These are phyloP conservation scores for Saccharata proteae DNA, from an alignment of 2,329 filamentous ascomycete species.

Conservation along the genomic window DNA sequence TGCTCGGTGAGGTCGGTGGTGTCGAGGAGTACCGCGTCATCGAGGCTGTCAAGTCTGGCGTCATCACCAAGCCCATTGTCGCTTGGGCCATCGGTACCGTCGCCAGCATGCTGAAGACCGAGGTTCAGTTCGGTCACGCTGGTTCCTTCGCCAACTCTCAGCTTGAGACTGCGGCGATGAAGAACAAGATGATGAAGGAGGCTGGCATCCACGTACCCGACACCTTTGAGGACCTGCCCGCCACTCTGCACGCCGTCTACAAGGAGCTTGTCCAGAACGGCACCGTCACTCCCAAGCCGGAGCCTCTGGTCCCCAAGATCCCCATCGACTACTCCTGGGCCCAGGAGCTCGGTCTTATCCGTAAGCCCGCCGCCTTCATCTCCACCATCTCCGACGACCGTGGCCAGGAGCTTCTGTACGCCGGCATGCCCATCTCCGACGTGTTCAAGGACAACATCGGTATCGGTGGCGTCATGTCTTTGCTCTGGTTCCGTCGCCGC, in stretches of 20 bases:
- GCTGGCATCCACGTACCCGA: constrained; percentile 90
- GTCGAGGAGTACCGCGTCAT: constrained; percentile 99
- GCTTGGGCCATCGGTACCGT: constrained; percentile 99
- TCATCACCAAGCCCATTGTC: constrained; percentile 96
- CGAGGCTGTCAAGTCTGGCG: constrained; percentile 86
- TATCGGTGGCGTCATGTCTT: constrained; percentile 98
- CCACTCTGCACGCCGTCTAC: constrained; percentile 68
- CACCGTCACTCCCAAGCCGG: constrained; percentile 71
- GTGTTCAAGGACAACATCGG: constrained; percentile 98
- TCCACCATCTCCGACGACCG: constrained; percentile 99
- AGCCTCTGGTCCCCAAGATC: constrained; percentile 95
- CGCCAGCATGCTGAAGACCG: constrained; percentile 99
- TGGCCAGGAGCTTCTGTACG: constrained; percentile 97
- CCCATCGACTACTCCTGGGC: constrained; percentile 99
- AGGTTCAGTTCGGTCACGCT: constrained; percentile 98
- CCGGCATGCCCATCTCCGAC: constrained; percentile 99
- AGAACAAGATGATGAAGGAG: constrained; percentile 95
- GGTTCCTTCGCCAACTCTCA: constrained; percentile 98
- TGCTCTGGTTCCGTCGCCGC: constrained; percentile 98
- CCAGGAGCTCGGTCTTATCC: constrained; percentile 97
- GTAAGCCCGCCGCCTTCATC: constrained; percentile 99
- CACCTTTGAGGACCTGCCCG: constrained; percentile 92
- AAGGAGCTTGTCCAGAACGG: constrained; percentile 75
- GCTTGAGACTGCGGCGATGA: constrained; percentile 89
- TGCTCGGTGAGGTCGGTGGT: constrained; percentile 97